Base-by-base conservation (phyloP, 352 stramenopile species). In the Peronospora farinosa region DNA sequence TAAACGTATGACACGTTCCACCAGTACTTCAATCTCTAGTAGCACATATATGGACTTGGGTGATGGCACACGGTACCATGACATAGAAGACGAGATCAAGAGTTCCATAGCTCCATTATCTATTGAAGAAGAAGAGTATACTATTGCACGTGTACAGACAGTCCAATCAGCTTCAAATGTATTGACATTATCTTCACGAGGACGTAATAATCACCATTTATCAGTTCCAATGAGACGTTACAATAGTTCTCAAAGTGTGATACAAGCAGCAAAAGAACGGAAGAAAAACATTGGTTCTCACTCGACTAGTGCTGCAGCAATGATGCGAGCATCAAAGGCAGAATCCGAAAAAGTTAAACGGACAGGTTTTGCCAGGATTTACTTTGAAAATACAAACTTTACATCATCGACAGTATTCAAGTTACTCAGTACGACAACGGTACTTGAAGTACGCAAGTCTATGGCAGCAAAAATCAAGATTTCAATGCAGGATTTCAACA, bases 391-490 rank as follows among this genome's bases (percentile, higher is more conserved):
- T 59, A 69, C 83, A 38, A 86, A 50, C 55, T 89, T 90, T 43
- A 89, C 78, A 48, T 90, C 78, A 21, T 90, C 78, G 7, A 89
- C 78, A 2, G 77, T 92, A 21, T 87, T 92, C 59, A 86, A 83
- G 51, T 55, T 92, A 25, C 63, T 76, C 7, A 57, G 65, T 27
- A 80, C 47, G 7, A 92, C 73, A 31, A 88, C 73, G 0, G 78
- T 90, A 48, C 63, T 85, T 2, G 79, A 92, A 35, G 80, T 91
- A 44, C 63, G 82, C 36, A 69, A 80, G 62, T 87, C 74, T 10
- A 89, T 92, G 77, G 79, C 77, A 5, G 78, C 69, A 43, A 90
- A 90, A 63, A 84, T 92, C 54, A 86, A 88, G 47, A 83, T 92
- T 52, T 73, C 67, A 7, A 3, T 54, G 23, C 51, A 57, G 2